Base-by-base conservation (phyloP, 768 basidiomycete genomes). In the Xerocomus spinulosus region DNA sequence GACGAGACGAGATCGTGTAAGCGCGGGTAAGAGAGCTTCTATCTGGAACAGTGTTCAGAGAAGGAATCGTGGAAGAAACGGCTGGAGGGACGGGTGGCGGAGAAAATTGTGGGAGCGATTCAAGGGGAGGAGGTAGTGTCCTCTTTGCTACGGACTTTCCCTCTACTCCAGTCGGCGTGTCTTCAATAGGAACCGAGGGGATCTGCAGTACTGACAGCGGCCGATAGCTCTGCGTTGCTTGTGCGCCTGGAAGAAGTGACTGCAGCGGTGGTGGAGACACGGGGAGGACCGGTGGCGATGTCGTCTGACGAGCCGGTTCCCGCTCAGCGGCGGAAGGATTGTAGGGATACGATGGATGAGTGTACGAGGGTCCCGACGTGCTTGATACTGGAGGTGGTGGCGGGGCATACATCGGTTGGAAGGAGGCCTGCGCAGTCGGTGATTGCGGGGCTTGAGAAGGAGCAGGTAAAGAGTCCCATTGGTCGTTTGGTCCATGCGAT, bases 361-460 rank as follows among this genome's bases (percentile, higher is more conserved):
- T 26, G 24, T 59, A 57, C n/a, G 49, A 53, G 8, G 57, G 52
- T 6, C 52, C 42, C 38, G 45, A 29, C 18, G 46, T 21, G 50
- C 38, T 55, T 14, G 50, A 48, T 28, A 54, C 20, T 35, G 60
- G 64, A 8, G 50, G 60, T 3, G 52, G 58, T 9, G 54, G 61
- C 0, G 54, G 60, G 2, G 53, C 58, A 34, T 64, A 64, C 5
- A 64, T 66, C 30, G 60, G 52, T 45, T 70, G 63, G 33, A 56
- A 60, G 9, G 56, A 56, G 21, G 63, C 56, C 43, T 63, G 67
- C 24, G 60, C 50, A 15, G 53, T 55, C 5, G 65, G 58, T 3
- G 59, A 53, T 36, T 68, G 63, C 28, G 54, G 52, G 8, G 50
- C 58, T 38, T 72, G 64, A 18, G 60, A 42, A 2, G 61, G 26